phyloP scores from a whole-genome alignment of 352 stramenopile genomes.

The Pythium oligandrum region DNA sequence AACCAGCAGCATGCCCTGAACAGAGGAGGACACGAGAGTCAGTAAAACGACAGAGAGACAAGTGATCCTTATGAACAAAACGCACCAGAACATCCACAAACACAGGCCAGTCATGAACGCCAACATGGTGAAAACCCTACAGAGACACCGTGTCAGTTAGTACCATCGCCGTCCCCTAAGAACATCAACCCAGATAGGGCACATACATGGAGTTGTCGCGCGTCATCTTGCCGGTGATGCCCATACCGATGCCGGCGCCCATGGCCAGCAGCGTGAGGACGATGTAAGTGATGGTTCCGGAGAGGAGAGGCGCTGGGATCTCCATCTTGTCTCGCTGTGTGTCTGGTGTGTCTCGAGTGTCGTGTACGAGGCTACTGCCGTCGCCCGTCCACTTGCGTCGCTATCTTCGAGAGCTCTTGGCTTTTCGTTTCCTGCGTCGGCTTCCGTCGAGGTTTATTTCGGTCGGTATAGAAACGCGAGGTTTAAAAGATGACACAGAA shows the following conservation, averaged over 20 bases:
- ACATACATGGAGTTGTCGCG: conserved; percentile 84
- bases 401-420: no score
- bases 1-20: conserved; percentile 85
- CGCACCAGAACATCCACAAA: conserved; percentile 87
- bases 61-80: conserved; percentile 3
- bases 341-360: not conserved
- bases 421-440: no score
- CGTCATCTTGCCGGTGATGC: conserved; percentile 78
- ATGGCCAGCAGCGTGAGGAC: conserved; percentile 81
- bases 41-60: not conserved
- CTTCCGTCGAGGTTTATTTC: no score
- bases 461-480: no score
- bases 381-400: conserved; percentile 9
- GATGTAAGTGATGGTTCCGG: conserved; percentile 83
- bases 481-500: no score
- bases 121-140: conserved; percentile 77
- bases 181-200: no score
- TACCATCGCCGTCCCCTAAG: no score
- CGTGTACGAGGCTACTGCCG: not conserved
- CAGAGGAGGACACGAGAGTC: not conserved
- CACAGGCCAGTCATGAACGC: conserved; percentile 80
- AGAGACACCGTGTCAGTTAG: conserved; percentile 6
- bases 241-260: conserved; percentile 69
- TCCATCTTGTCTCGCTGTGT: conserved; percentile 43
- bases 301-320: conserved; percentile 70